These are phyloP conservation scores for Cystofilobasidium capitatum DNA, from an alignment of 768 basidiomycete genomes.

Conservation along the genomic window DNA sequence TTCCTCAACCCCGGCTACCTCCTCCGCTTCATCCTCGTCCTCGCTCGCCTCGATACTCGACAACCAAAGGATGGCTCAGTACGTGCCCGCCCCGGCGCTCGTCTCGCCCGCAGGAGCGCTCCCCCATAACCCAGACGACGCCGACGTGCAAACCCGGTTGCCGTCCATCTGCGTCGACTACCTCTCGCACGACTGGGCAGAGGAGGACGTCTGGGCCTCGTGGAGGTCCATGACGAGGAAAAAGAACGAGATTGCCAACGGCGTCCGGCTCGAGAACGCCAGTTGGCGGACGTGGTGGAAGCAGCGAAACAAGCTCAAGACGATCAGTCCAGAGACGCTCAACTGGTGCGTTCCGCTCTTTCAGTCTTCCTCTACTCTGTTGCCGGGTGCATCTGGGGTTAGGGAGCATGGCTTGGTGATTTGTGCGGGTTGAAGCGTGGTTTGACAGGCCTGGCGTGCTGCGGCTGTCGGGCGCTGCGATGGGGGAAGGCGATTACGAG, in stretches of 20 bases:
- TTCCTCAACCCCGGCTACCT: too few species aligned
- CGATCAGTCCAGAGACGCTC: constrained; percentile 88
- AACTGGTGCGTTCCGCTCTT: constrained; percentile 69
- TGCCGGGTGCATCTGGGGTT: background rate
- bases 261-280: constrained; percentile 88
- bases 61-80: constrained; percentile 23
- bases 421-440: background rate
- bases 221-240: constrained; percentile 97
- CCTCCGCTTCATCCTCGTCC: background rate
- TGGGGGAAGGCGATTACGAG: background rate
- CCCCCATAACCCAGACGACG: constrained; percentile 40
- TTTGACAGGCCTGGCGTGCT: too few species aligned
- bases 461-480: background rate
- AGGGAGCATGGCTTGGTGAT: background rate
- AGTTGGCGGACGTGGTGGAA: constrained; percentile 99
- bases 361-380: too few species aligned
- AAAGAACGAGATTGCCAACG: constrained; percentile 97
- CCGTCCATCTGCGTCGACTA: constrained; percentile 96
- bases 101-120: constrained; percentile 8
- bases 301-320: constrained; percentile 90
- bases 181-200: constrained; percentile 91
- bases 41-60: background rate
- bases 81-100: constrained; percentile 20
- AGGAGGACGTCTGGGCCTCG: constrained; percentile 97
- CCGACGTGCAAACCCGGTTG: constrained; percentile 59